phyloP scores from a whole-genome alignment of 2,329 filamentous ascomycete genomes.

The Apiospora saccharicola region DNA sequence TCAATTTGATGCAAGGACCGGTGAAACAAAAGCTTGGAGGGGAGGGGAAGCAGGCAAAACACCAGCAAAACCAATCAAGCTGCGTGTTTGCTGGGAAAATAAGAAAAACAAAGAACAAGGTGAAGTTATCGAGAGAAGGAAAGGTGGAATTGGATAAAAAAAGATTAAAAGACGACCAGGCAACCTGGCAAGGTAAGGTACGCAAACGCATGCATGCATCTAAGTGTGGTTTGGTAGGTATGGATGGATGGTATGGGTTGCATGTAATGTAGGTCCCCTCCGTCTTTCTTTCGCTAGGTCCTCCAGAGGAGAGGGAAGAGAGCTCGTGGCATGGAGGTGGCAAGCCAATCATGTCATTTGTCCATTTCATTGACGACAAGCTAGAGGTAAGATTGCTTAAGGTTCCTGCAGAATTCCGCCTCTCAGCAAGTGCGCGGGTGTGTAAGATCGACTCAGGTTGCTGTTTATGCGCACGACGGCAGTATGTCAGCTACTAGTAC shows the following conservation, averaged over 20 bases:
- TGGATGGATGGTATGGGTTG: not conserved
- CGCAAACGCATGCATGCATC: not conserved
- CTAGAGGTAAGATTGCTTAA: not conserved
- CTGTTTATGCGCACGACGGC: not conserved
- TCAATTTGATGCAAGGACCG: not conserved
- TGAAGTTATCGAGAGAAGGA: slow-evolving; percentile 1
- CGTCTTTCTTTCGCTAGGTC: not conserved
- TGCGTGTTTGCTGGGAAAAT: not conserved
- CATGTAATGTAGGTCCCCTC: not conserved
- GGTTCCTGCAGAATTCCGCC: not conserved
- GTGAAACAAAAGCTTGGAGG: not conserved
- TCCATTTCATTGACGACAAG: not conserved
- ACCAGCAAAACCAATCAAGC: not conserved
- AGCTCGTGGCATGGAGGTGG: not conserved
- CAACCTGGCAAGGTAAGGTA: not conserved
- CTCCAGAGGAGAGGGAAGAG: too few species aligned
- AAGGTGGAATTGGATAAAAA: not conserved
- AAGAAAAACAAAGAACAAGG: not conserved
- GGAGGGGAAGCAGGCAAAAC: not conserved
- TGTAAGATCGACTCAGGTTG: not conserved
- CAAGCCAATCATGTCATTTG: slow-evolving; percentile 9
- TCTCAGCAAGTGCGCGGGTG: not conserved
- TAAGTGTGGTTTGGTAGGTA: not conserved
- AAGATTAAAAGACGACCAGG: not conserved
- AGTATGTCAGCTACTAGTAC: too few species aligned